Percentiles rank a stretch among this genome's conserved stretches.
These are phyloP conservation scores for Aspergillus sclerotiicarbonarius DNA, from an alignment of 495 filamentous ascomycete genomes.

Conservation along the genomic window DNA sequence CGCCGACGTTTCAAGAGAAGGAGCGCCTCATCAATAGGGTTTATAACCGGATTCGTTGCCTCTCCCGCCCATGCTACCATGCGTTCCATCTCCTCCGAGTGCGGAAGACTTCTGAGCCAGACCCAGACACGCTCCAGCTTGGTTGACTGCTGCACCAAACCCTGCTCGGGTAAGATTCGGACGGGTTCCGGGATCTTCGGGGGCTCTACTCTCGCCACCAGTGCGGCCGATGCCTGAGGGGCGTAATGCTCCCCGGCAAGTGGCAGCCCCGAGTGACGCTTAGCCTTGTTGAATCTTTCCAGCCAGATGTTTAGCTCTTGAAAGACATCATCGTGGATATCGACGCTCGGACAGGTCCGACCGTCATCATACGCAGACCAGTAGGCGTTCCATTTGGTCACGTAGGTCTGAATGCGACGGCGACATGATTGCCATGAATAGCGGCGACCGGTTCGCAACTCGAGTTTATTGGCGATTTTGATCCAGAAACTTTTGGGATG, in stretches of 20 bases:
- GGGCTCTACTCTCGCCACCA: constrained; percentile 7
- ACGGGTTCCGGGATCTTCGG: constrained; percentile 1
- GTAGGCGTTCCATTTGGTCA: constrained; percentile 13
- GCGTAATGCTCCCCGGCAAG: background rate
- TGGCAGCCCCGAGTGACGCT: background rate
- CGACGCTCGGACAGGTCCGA: background rate
- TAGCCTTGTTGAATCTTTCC: background rate
- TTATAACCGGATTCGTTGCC: background rate
- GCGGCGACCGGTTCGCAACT: constrained; percentile 15
- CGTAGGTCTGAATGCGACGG: constrained; percentile 19
- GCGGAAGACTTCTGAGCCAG: constrained; percentile 25
- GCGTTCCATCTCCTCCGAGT: constrained; percentile 15
- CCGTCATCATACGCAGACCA: constrained; percentile 9
- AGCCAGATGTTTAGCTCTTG: constrained; percentile 16
- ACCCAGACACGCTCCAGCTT: constrained; percentile 21
- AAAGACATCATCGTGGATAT: constrained; percentile 6
- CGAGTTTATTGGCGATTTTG: constrained; percentile 14
- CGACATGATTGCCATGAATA: constrained; percentile 28
- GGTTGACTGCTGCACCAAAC: background rate
- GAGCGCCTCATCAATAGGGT: no score
- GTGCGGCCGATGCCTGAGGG: background rate
- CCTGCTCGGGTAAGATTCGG: background rate
- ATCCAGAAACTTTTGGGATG: constrained; percentile 24
- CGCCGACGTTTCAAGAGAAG: no score
- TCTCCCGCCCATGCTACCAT: constrained; percentile 11